These are phyloP conservation scores for Lagenidium sp. DNA, from an alignment of 352 stramenopile genomes.

Conservation along the genomic window DNA sequence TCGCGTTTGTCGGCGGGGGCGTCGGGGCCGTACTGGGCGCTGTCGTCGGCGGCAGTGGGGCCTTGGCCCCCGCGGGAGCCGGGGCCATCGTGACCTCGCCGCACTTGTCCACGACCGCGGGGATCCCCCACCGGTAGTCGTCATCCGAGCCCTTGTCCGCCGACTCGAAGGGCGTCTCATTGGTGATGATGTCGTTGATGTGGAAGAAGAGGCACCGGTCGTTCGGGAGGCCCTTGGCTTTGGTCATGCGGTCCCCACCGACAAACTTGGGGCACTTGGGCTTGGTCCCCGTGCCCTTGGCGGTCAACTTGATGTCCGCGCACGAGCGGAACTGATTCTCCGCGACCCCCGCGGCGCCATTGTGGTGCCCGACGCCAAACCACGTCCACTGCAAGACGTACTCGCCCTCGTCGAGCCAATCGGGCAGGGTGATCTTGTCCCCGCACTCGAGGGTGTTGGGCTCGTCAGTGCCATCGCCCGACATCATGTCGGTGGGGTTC, in stretches of 20 bases:
- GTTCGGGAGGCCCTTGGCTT: no score
- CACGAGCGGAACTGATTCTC: slow-evolving; percentile 33
- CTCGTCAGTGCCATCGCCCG: slow-evolving; percentile 19
- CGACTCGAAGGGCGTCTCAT: no score
- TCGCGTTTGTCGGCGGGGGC: no score
- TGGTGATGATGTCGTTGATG: no score
- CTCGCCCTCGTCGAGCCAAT: slow-evolving; percentile 30
- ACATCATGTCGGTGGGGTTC: slow-evolving; percentile 20
- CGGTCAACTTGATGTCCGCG: slow-evolving; percentile 36
- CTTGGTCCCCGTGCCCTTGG: slow-evolving; percentile 12
- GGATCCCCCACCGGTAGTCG: no score
- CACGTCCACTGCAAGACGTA: slow-evolving; percentile 47
- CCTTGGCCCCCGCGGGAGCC: no score
- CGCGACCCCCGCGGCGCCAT: slow-evolving; percentile 29
- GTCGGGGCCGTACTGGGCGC: no score
- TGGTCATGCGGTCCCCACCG: slow-evolving; percentile 35
- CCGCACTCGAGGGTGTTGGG: slow-evolving; percentile 30
- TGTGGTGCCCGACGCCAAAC: slow-evolving; percentile 32
- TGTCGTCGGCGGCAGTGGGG: no score
- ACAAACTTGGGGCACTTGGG: slow-evolving; percentile 26
- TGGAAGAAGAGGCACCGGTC: no score
- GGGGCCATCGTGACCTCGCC: no score
- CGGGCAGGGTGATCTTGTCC: slow-evolving; percentile 31
- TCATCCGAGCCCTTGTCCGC: no score
- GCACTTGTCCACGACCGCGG: no score